Evolutionary conservation across 2,329 filamentous ascomycete genomes (phyloP), one percentile per base, ranked within the genome.

Genomic region (Aspergillus pseudotamarii): DNA sequence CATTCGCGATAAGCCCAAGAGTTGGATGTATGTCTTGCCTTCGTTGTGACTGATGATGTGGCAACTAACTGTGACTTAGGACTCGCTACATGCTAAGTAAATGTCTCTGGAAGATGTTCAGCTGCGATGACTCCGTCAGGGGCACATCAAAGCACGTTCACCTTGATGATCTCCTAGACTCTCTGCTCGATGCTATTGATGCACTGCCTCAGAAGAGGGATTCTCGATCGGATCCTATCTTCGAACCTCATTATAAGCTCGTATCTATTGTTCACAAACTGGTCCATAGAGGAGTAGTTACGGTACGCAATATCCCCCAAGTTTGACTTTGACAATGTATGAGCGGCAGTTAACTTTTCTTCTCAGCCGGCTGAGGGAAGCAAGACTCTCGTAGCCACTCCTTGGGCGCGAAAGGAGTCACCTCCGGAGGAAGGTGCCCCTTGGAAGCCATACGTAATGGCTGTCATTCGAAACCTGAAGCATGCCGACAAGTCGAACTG

Each of bases 231-330:
- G 93, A 97, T 64, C 93, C 92, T 0, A 89, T 96, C 28, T 84
- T 97, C 19, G 94, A 97, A 75, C 94, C 94, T 4, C 93, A 97
- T 74, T 97, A 96, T 82, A 97, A 96, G 79, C 89, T 97, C 23
- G 86, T 95, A 41, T 91, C 91, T 2, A 82, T 95, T 26, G 80
- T 93, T 8, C 89, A 96, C 79, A 97, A 97, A 76, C 84, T 97
- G 28, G 91, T 96, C 19, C 82, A 82, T 34, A 74, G 76, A 30
- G 77, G 78, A 57, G 75, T 79, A 12, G 75, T 88, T 57, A 71
- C 77, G 60, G 80, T 82, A 69, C 65, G 74, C 66, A 36, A 23
- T 9, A 14, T 66, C 19, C 61, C 55, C 48, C 57, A 16, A 26
- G 11, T n/a, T n/a, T 21, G 12, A 14, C 9, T 23, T 53, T 21